phyloP scores from a whole-genome alignment of 768 basidiomycete genomes.

The Pleurotus platypus region DNA sequence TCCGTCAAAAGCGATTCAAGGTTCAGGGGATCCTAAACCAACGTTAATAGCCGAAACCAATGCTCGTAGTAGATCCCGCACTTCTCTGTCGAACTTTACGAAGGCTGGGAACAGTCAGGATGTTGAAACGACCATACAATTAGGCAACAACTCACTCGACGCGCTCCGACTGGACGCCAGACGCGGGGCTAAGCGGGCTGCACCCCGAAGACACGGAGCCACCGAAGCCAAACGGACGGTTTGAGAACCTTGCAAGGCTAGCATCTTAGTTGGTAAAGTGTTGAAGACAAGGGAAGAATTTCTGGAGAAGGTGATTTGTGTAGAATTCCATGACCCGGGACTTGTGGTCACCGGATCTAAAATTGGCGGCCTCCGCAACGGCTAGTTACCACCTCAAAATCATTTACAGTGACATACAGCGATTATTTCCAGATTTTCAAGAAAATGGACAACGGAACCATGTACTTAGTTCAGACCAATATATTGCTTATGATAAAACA shows the following conservation, averaged over 20 bases:
- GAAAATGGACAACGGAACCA: background rate
- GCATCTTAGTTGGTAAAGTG: background rate
- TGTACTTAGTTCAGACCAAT: conserved; percentile 1
- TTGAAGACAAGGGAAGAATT: background rate
- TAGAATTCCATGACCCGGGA: background rate
- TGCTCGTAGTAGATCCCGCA: background rate
- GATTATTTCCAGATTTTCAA: background rate
- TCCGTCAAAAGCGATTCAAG: conserved; percentile 80
- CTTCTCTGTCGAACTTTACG: conserved; percentile 13
- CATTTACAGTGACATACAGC: background rate
- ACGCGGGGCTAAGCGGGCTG: background rate
- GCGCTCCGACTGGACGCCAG: background rate
- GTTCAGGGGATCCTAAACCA: conserved; percentile 78
- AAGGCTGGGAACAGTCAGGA: background rate
- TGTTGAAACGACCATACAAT: background rate
- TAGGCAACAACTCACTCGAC: background rate
- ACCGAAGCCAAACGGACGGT: background rate
- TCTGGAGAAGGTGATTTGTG: background rate
- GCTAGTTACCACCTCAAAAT: too few species aligned
- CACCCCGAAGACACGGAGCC: background rate
- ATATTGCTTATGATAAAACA: background rate
- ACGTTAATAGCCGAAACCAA: background rate
- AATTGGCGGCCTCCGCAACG: background rate
- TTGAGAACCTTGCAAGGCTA: background rate
- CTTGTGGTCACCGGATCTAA: conserved; percentile 3